Evolutionary conservation across 1,284 basidiomycete species (phyloP).

Genomic region (Apiotrichum gracile): DNA sequence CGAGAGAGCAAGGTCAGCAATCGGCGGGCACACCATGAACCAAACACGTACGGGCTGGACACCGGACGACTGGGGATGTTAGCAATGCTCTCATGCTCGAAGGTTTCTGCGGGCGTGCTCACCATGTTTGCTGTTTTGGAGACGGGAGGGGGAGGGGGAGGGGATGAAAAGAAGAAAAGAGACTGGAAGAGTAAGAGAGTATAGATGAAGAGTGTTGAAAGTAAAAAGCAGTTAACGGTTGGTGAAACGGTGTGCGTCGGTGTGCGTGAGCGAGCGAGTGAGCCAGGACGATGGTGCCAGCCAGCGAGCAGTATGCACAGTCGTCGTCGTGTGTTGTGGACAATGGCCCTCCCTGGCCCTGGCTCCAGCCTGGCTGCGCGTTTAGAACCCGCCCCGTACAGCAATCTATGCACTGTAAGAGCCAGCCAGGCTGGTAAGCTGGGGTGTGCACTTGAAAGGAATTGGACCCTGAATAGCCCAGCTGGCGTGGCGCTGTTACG

Average conservation of each 20-base stretch:
- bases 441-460: no score
- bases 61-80: constrained; percentile 34
- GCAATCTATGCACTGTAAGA: no score
- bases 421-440: no score
- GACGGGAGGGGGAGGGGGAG: neutral
- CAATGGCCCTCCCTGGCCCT: no score
- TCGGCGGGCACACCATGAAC: neutral
- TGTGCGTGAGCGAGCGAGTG: neutral
- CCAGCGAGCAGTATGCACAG: no score
- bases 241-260: no score
- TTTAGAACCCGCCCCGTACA: no score
- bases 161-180: neutral
- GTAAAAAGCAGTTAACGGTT: neutral
- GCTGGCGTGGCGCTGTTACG: no score
- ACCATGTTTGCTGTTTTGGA: constrained; percentile 16
- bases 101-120: neutral
- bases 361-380: no score
- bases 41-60: constrained; percentile 37
- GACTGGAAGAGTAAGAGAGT: neutral
- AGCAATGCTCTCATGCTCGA: neutral
- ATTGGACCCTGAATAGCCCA: no score
- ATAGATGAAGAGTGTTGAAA: neutral
- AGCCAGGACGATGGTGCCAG: no score
- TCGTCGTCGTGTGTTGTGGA: no score
- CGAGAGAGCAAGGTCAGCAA: neutral